Base-by-base conservation (phyloP, 768 basidiomycete species). In the Trametes cinnabarina region DNA sequence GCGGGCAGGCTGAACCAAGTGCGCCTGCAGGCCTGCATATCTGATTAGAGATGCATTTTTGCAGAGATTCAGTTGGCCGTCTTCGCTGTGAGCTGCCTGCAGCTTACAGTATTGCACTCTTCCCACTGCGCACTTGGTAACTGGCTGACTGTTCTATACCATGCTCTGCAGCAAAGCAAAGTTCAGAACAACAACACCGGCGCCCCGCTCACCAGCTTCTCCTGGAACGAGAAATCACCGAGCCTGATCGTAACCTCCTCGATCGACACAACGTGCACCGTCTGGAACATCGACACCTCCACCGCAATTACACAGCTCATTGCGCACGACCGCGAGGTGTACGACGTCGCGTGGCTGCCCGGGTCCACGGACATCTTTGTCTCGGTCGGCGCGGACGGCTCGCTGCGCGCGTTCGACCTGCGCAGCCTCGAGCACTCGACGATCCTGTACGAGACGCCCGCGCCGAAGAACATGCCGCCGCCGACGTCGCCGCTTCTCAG, bases 321-420 rank as follows among this genome's bases (percentile, higher is more conserved):
- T 67, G 94, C 96, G 0, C 96, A 97, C 73, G 94, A 98, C 77
- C 85, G 92, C 46, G 90, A 95, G 75, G 94, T 94, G 14, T 96
- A 95, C 75, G 94, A 98, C 69, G 94, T 97, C 40, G 94, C 94
- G n/a, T 99, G 97, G 96, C 82, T 98, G 12, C 97, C 97, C 5
- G 84, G 87, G 23, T 95, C 93, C 9, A 93, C 92, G 12, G 94
- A 98, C 70, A 93, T 98, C 63, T 99, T 99, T 70, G 94, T 98
- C 35, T 97, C 94, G 5, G 97, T 98, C 23, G 97, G 97, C 22
- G 96, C 96, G 28, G 97, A 99, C 69, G 97, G 97, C 11, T 93
- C 90, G 63, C 76, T 98, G 49, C 90, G 97, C 51, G 95, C 96
- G 12, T 99, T 98, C 72, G 97, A 99, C 73, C 79, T 99, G 55